phyloP scores from a whole-genome alignment of 176 grass and related monocot genomes.

The Tillandsia fasciculata region DNA sequence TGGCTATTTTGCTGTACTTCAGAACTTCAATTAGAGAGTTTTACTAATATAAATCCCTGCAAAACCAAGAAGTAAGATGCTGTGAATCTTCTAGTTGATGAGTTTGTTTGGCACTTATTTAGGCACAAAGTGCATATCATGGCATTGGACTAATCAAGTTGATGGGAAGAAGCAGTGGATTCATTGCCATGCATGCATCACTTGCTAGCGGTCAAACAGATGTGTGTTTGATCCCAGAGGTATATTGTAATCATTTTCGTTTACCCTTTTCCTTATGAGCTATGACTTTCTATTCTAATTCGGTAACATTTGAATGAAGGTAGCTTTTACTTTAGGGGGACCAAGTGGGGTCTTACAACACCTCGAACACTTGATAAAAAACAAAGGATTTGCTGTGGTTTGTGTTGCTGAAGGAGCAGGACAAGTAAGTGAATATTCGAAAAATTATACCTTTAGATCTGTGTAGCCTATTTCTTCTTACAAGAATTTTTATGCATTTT shows the following conservation, averaged over 20 bases:
- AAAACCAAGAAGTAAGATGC: too few relatives aligned
- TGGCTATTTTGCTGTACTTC: not conserved
- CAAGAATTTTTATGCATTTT: not conserved
- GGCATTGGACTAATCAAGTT: conserved; percentile 88
- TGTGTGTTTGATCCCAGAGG: conserved; percentile 94
- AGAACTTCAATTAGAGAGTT: not conserved
- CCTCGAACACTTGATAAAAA: conserved; percentile 78
- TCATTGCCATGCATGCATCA: conserved; percentile 98
- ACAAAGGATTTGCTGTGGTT: conserved; percentile 80
- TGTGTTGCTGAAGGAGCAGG: conserved; percentile 96
- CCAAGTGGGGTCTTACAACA: conserved; percentile 64
- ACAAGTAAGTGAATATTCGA: conserved; percentile 44
- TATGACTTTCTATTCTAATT: not conserved
- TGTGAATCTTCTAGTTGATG: not conserved
- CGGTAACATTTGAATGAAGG: conserved; percentile 37
- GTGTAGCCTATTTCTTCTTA: not conserved
- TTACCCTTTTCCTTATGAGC: not conserved
- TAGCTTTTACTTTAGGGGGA: conserved; percentile 76
- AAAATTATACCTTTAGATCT: conserved; percentile 3
- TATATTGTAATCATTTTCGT: conserved; percentile 26
- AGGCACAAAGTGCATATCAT: conserved; percentile 94
- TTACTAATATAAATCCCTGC: not conserved
- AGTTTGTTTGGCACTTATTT: not conserved
- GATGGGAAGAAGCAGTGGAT: conserved; percentile 95
- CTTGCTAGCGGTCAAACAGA: conserved; percentile 94